phyloP scores from a whole-genome alignment of 331 rosid genomes.

The Rhamnella rubrinervis region DNA sequence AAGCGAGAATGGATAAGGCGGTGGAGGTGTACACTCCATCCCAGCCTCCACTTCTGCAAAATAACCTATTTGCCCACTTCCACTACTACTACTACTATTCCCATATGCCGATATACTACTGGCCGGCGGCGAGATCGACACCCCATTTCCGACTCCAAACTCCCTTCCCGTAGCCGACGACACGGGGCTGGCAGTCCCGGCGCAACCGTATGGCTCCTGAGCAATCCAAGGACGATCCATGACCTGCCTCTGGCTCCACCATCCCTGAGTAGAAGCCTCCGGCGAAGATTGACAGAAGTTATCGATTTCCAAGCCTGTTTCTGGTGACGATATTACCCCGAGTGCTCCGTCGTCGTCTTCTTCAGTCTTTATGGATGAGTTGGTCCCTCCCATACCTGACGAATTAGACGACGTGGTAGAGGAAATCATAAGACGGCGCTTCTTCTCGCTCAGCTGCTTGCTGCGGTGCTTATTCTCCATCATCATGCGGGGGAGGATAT shows the following conservation, averaged over 20 bases:
- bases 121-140: constrained; percentile 29
- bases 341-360: constrained; percentile 32
- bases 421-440: constrained; percentile 38
- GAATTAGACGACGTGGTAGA: constrained; percentile 22
- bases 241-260: constrained; percentile 31
- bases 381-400: constrained; percentile 23
- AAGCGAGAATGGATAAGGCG: constrained; percentile 92
- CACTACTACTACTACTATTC: constrained; percentile 2
- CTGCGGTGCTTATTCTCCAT: constrained; percentile 29
- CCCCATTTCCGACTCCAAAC: constrained; percentile 3
- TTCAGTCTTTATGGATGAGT: constrained; percentile 38
- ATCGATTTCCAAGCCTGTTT: constrained; percentile 43
- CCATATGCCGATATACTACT: constrained; percentile 26
- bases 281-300: constrained; percentile 26
- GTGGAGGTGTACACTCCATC: constrained; percentile 44
- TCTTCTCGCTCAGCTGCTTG: constrained; percentile 35
- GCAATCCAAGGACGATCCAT: constrained; percentile 6
- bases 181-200: constrained; percentile 19
- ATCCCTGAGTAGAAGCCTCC: constrained; percentile 6
- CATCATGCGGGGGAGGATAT: constrained; percentile 51
- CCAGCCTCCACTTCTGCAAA: constrained; percentile 50
- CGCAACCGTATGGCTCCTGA: constrained; percentile 21
- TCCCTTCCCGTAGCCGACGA: constrained; percentile 16
- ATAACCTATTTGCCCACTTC: constrained; percentile 30
- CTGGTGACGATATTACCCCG: constrained; percentile 41